A percentile compares a stretch with the other conserved stretches of the same genome.
Conservation (phyloP, 169 alveolate species). For the Eimeria acervulina region DNA sequence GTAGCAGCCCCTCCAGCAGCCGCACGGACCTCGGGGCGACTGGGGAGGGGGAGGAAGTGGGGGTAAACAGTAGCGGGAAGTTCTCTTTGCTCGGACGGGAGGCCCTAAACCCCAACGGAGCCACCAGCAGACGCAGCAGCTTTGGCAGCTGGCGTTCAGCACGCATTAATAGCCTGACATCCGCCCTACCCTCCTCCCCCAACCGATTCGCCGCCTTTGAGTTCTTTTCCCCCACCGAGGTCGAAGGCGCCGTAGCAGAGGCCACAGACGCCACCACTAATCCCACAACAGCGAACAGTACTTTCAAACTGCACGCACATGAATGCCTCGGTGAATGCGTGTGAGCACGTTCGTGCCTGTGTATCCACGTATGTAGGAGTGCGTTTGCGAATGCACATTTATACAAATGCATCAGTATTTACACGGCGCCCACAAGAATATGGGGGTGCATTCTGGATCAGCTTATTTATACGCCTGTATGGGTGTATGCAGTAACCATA, state of each 20-base stretch:
- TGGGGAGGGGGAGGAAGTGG: slow-evolving; percentile 35
- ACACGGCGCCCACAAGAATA: background rate
- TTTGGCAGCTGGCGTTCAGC: slow-evolving; percentile 27
- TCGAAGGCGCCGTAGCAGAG: slow-evolving; percentile 20
- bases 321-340: background rate
- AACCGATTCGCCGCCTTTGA: slow-evolving; percentile 37
- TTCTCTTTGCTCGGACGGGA: slow-evolving; percentile 13
- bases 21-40: slow-evolving; percentile 6
- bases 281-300: background rate
- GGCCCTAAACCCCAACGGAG: background rate
- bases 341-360: background rate
- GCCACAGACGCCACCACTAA: background rate
- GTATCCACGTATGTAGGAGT: background rate
- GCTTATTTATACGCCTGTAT: background rate
- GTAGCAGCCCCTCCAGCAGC: slow-evolving; percentile 73
- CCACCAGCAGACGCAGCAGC: slow-evolving; percentile 62
- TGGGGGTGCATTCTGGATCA: background rate
- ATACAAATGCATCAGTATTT: background rate
- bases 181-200: background rate
- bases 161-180: background rate
- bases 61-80: background rate
- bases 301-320: background rate
- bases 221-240: slow-evolving; percentile 49
- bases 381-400: background rate
- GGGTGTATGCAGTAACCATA: background rate